phyloP scores from a whole-genome alignment of 2,329 filamentous ascomycete species.

The Ceratocystis huliohia region DNA sequence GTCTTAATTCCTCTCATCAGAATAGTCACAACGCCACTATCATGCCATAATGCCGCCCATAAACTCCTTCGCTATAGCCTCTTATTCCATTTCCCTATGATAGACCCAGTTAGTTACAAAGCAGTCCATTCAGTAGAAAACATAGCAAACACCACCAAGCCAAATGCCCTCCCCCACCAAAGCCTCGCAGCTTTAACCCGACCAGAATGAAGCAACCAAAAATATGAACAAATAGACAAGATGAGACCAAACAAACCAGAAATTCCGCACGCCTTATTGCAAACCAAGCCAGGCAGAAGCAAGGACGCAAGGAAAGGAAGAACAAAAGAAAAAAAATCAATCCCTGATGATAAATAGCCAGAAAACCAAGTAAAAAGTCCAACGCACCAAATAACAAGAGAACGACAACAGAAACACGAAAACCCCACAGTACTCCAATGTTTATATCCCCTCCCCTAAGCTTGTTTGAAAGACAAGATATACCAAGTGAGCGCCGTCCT shows the following conservation, averaged over 20 bases:
- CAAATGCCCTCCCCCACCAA: neutral
- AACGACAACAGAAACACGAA: conserved; percentile 1
- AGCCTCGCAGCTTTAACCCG: neutral
- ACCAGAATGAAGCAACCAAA: neutral
- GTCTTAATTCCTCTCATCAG: neutral
- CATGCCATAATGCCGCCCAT: neutral
- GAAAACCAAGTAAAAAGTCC: conserved; percentile 1
- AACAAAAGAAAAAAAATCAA: conserved; percentile 12
- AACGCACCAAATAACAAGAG: neutral
- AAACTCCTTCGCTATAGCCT: neutral
- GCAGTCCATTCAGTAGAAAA: neutral
- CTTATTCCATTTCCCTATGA: neutral
- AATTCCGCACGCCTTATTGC: neutral
- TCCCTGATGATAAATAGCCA: conserved; percentile 6
- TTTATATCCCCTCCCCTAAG: conserved; percentile 11
- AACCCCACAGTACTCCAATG: conserved; percentile 7
- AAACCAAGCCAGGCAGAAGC: neutral
- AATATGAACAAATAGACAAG: neutral
- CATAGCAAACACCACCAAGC: conserved; percentile 2
- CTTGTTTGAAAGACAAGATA: conserved; percentile 3
- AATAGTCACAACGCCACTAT: neutral
- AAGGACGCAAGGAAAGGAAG: neutral
- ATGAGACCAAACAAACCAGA: conserved; percentile 9
- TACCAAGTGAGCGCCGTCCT: conserved; percentile 13
- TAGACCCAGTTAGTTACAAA: neutral